Evolutionary conservation across 208 protist species (phyloP), one percentile per base, ranked within the genome.

Genomic region (Novymonas esmeraldas): DNA sequence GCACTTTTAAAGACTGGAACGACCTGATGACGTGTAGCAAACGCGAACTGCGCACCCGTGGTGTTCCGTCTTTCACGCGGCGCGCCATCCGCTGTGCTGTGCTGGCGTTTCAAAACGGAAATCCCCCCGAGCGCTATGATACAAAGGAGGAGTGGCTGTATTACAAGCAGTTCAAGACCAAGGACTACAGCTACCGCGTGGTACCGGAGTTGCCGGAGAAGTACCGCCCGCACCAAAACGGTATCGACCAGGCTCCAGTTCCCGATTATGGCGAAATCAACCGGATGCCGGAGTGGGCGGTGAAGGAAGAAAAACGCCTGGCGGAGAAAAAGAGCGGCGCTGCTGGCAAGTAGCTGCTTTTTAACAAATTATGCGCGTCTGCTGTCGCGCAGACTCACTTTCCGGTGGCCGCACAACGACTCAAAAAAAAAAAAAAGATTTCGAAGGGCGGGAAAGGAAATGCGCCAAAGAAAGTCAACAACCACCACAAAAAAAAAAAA

Each of bases 101-200:
- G 18, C 62, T 86, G 41, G 86, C 85, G 4, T 96, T 85, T 65
- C 86, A 94, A 48, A 94, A 96, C 60, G 92, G 92, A 22, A 94
- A 85, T 36, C 92, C 87, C 4, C 92, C 92, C 22, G 86, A 95
- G 55, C 82, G 82, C 22, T 96, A 90, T 66, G 92, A 96, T 59
- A 95, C 88, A 2, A 96, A 96, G 59, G 88, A 94, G 46, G 92
- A 96, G 52, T 95, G 92, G 87, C 65, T 96, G 6, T 96, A 95
- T 48, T 96, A 94, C 67, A 94, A 92, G 52, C 92, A 96, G 42
- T 96, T 96, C 61, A 94, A 96, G 73, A 96, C 92, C 7, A 87
- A 89, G 54, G 92, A 96, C 51, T 94, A 82, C 56, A 95, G 87
- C 70, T 93, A 97, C 64, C 81, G 89, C 33, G 79, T 94, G 11